These are phyloP conservation scores for Botryotinia globosa DNA, from an alignment of 2,329 filamentous ascomycete species.

Conservation along the genomic window DNA sequence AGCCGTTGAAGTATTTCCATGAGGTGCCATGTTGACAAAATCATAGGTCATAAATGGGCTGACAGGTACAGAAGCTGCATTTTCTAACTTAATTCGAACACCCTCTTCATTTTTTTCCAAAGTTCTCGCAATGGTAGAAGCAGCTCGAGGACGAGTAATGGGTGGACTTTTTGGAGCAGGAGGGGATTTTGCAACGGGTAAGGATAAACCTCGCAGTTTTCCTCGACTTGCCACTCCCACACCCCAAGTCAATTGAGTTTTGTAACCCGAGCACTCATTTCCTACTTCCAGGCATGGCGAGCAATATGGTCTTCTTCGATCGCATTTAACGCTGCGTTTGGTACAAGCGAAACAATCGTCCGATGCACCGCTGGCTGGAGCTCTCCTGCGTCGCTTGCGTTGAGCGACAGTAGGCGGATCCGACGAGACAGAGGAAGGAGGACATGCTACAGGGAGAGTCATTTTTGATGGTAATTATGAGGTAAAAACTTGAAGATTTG, in stretches of 20 bases:
- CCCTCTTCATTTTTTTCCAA: slow-evolving; percentile 31
- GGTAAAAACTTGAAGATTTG: slow-evolving; percentile 4
- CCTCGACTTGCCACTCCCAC: slow-evolving; percentile 93
- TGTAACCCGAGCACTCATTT: slow-evolving; percentile 93
- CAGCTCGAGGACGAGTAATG: slow-evolving; percentile 32
- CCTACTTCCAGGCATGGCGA: slow-evolving; percentile 89
- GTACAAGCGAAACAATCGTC: slow-evolving; percentile 95
- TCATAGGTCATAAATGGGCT: slow-evolving; percentile 41
- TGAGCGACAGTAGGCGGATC: slow-evolving; percentile 37
- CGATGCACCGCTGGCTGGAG: slow-evolving; percentile 81
- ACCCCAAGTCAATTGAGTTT: slow-evolving; percentile 94
- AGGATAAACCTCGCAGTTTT: slow-evolving; percentile 84
- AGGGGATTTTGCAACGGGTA: slow-evolving; percentile 63
- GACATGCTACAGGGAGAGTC: slow-evolving; percentile 39
- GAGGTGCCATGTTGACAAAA: slow-evolving; percentile 42
- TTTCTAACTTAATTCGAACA: slow-evolving; percentile 38
- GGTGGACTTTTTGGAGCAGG: slow-evolving; percentile 42
- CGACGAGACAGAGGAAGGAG: slow-evolving; percentile 31
- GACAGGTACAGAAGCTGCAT: slow-evolving; percentile 26
- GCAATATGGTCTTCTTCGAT: slow-evolving; percentile 89
- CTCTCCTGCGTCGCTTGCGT: slow-evolving; percentile 75
- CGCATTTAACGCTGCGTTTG: slow-evolving; percentile 80
- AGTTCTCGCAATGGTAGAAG: slow-evolving; percentile 30
- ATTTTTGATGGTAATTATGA: slow-evolving; percentile 28
- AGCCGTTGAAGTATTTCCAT: slow-evolving; percentile 29